Percentiles rank a stretch among this genome's conserved stretches.
Evolutionary conservation across 768 basidiomycete species (phyloP).

Genomic region (Lactarius akahatsu): DNA sequence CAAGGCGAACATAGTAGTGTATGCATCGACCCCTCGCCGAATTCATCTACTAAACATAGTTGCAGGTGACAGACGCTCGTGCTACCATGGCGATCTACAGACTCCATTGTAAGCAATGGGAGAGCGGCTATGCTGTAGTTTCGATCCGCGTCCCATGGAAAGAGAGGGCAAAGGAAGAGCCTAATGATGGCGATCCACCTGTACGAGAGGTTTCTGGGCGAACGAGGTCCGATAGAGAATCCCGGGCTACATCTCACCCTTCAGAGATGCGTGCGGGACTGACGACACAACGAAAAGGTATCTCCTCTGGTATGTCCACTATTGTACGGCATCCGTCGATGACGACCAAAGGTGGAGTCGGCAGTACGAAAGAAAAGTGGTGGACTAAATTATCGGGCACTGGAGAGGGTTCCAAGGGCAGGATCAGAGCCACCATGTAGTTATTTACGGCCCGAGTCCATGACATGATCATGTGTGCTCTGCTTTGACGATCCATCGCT

Average conservation of each 20-base stretch:
- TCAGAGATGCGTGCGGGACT: neutral
- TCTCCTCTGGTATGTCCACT: slow-evolving; percentile 28
- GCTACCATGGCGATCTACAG: slow-evolving; percentile 95
- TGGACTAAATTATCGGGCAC: slow-evolving; percentile 22
- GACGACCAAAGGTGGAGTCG: slow-evolving; percentile 4
- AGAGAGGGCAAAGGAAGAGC: slow-evolving; percentile 18
- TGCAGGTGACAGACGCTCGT: slow-evolving; percentile 85
- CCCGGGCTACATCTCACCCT: neutral
- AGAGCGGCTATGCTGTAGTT: slow-evolving; percentile 37
- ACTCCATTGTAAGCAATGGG: slow-evolving; percentile 80
- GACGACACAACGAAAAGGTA: slow-evolving; percentile 17
- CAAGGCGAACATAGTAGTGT: slow-evolving; percentile 90
- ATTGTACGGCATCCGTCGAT: slow-evolving; percentile 13
- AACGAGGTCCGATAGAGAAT: neutral
- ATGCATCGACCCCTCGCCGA: slow-evolving; percentile 35
- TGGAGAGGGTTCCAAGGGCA: slow-evolving; percentile 16
- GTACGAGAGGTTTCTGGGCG: neutral
- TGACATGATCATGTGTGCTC: neutral
- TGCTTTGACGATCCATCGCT: neutral
- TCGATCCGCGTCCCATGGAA: slow-evolving; percentile 17
- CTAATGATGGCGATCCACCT: slow-evolving; percentile 2
- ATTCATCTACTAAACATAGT: neutral
- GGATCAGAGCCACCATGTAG: slow-evolving; percentile 5
- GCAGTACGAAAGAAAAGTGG: slow-evolving; percentile 14
- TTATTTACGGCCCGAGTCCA: neutral